Base-by-base conservation (phyloP, 1,284 basidiomycete species). In the Trametes hirsuta region DNA sequence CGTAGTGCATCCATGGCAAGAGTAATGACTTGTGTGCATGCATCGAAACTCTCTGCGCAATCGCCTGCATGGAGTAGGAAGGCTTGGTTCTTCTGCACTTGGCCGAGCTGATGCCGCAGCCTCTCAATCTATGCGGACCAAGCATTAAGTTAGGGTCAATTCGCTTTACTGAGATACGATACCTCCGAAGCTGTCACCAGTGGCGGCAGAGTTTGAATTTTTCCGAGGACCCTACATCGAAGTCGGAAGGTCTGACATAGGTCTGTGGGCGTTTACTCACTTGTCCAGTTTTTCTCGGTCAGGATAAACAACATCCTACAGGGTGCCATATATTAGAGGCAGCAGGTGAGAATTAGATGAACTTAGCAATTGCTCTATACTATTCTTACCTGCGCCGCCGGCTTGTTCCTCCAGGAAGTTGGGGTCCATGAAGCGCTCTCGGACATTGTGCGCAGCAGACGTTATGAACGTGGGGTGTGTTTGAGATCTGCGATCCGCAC, bases 51-150 rank as follows among this genome's bases (percentile, higher is more conserved):
- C 75, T 97, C 96, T 22, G 96, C 97, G 69, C 96, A 99, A 73
- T 99, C 97, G 10, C 97, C 97, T 2, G 96, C 95, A 67, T 99
- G 97, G 0, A 99, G 84, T 34, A 99, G 81, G 76, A 99, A 99
- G 0, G 95, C 95, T 70, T 95, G 86, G 64, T 92, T 91, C n/a
- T 81, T 80, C 59, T 96, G 91, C 5, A 97, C 95, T 49, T 85
- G 84, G 18, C 82, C 79, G 21, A 98, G 81, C 68, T 97, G 92
- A 69, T 87, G 79, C 49, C 93, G 82, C 54, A 98, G 82, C 6
- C 93, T 83, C 73, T 97, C 94, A 69, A 97, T 93, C 94, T 97
- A 62, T 42, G 12, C 11, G 39, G 39, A 40, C 30, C 4, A 30
- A 8, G 8, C 8, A 30, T 30, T 8, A 30, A 30, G 30, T 30